phyloP scores from a whole-genome alignment of 2,329 filamentous ascomycete species.

The Ceratocystis lukuohia region DNA sequence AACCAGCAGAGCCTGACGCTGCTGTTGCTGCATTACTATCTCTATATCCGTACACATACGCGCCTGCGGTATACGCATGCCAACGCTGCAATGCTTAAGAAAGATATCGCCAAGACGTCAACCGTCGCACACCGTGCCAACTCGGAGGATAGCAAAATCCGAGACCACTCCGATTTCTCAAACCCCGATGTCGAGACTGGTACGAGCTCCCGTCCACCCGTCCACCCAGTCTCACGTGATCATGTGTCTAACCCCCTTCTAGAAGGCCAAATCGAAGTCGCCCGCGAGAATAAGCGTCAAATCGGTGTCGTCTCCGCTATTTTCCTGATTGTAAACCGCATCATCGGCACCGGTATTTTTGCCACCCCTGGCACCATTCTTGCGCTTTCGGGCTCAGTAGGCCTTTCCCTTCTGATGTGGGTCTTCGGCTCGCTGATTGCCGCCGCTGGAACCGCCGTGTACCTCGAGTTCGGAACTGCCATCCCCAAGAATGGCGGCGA shows the following conservation, averaged over 20 bases:
- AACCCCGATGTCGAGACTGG: conserved; percentile 8
- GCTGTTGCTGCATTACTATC: not conserved
- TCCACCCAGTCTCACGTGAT: not conserved
- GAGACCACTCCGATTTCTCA: not conserved
- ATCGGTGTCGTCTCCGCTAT: conserved; percentile 42
- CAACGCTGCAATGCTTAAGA: not conserved
- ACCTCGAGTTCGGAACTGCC: conserved; percentile 52
- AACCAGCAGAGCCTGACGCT: not conserved
- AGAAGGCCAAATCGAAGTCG: conserved; percentile 28
- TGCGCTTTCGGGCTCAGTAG: conserved; percentile 44
- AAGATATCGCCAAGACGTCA: conserved; percentile 5
- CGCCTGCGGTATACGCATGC: not conserved
- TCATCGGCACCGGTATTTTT: conserved; percentile 56
- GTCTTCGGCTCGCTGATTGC: conserved; percentile 49
- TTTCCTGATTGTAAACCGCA: conserved; percentile 51
- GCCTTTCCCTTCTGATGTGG: conserved; percentile 50
- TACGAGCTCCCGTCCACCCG: not conserved
- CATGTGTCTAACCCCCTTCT: not conserved
- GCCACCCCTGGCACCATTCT: conserved; percentile 48
- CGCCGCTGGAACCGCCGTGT: conserved; percentile 48
- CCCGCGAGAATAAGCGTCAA: conserved; percentile 38
- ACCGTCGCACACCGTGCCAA: conserved; percentile 3
- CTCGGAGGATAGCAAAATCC: not conserved
- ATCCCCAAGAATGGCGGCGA: conserved; percentile 52
- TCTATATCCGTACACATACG: not conserved